Base-by-base conservation (phyloP, 495 filamentous ascomycete species). In the Neurospora cerealis region DNA sequence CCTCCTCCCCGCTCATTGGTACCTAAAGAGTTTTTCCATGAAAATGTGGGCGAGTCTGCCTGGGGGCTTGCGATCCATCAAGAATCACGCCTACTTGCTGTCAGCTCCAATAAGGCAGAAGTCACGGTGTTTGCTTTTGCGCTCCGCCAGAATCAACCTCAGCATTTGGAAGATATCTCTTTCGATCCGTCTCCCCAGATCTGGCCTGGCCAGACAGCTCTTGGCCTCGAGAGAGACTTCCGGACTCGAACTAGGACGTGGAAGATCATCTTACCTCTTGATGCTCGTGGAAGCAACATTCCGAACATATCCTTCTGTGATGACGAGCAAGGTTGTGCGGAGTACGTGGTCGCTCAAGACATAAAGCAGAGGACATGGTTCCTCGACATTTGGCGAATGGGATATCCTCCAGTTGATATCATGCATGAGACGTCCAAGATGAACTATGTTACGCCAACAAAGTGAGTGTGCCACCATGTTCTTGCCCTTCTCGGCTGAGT, bases 41-140 rank as follows among this genome's bases (percentile, higher is more conserved):
- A 91, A 71, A 92, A 91, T 80, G 93, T 98, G 24, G 88, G 86
- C 2, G 81, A 79, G 36, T 95, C 92, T 73, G 95, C 93, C 5
- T 99, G 96, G 96, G 96, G 96, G 1, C 78, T 99, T 42, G 93
- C 95, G 8, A 87, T 96, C 17, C 95, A 98, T 77, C 88, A 91
- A 75, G 85, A 90, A 74, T 90, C 91, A 15, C 87, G 94, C 3
- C 80, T 97, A 44, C 88, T 99, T 71, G 96, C 94, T 0, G 91
- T 95, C 21, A 90, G 91, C 71, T 89, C 92, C 0, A 98, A 99
- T 78, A 87, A 77, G 4, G 81, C 85, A 36, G 82, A 88, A 38
- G 89, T 96, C 69, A 88, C 86, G 5, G 87, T 96, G 19, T 93
- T 93, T 79, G 91, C 90, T 4, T 93, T 93, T 79, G 92, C 91